Conservation (phyloP, 164 flowering plant species). For the Kalanchoe fedtschenkoi region DNA sequence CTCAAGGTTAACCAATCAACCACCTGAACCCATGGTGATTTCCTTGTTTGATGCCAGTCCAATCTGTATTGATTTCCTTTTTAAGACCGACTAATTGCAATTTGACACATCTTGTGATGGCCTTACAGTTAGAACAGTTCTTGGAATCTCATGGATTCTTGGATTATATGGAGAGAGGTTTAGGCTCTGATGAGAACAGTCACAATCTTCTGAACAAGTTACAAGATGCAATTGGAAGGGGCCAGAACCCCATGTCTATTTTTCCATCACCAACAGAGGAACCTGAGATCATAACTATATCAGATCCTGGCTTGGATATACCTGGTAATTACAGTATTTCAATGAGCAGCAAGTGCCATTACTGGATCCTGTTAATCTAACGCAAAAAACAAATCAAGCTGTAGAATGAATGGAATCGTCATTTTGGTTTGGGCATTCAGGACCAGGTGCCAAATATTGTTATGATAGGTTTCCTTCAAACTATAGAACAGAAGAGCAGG, state of each 20-base stretch:
- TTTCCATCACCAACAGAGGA: conserved; percentile 50
- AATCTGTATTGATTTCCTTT: not conserved
- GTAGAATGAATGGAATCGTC: not conserved
- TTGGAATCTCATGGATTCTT: conserved; percentile 89
- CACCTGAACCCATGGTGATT: conserved; percentile 80
- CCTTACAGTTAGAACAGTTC: conserved; percentile 68
- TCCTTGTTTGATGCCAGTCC: not conserved
- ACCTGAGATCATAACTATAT: conserved; percentile 78
- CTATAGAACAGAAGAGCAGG: conserved; percentile 82
- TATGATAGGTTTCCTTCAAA: conserved; percentile 89
- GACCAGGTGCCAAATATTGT: conserved; percentile 67
- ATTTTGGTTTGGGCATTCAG: conserved; percentile 22
- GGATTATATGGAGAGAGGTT: conserved; percentile 80
- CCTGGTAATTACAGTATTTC: conserved; percentile 36
- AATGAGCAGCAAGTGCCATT: not conserved
- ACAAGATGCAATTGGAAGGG: conserved; percentile 95
- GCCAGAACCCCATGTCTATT: conserved; percentile 77
- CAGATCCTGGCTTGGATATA: conserved; percentile 62
- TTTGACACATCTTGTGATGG: conserved; percentile 3
- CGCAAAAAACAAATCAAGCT: not conserved
- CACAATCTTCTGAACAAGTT: conserved; percentile 88
- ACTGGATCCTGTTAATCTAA: too few species aligned
- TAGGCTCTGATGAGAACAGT: conserved; percentile 56
- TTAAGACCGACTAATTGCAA: not conserved
- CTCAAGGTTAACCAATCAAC: conserved; percentile 76